Conservation (phyloP, 805 yeast species). For the Candida wancherniae region DNA sequence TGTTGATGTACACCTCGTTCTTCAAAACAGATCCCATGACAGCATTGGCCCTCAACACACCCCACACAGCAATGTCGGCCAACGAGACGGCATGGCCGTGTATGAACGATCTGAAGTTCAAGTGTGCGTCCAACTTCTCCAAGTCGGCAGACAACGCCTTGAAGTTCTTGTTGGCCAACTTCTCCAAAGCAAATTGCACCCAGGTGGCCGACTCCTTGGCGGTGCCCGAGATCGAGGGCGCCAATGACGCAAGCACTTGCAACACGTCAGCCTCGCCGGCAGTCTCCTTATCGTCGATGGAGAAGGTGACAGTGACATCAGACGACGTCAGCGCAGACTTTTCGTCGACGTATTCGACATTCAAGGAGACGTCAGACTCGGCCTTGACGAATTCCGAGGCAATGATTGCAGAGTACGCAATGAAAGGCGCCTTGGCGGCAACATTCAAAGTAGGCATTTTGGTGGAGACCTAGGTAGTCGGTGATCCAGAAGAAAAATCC, state of each 20-base stretch:
- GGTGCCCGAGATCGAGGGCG: slow-evolving; percentile 39
- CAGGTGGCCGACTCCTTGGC: slow-evolving; percentile 41
- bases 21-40: slow-evolving; percentile 88
- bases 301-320: slow-evolving; percentile 41
- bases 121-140: slow-evolving; percentile 74
- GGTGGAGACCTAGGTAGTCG: slow-evolving; percentile 1
- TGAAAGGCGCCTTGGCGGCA: slow-evolving; percentile 82
- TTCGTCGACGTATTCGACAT: slow-evolving; percentile 67
- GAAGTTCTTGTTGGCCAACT: slow-evolving; percentile 79
- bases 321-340: slow-evolving; percentile 47
- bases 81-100: slow-evolving; percentile 61
- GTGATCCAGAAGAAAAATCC: slow-evolving; percentile 1
- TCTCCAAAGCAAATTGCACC: slow-evolving; percentile 62
- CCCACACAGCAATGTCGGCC: slow-evolving; percentile 91
- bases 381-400: slow-evolving; percentile 73
- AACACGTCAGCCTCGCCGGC: slow-evolving; percentile 44
- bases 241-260: slow-evolving; percentile 45
- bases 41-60: slow-evolving; percentile 87
- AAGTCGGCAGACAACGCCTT: slow-evolving; percentile 73
- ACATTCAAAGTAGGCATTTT: slow-evolving; percentile 51
- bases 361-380: slow-evolving; percentile 44
- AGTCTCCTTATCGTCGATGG: slow-evolving; percentile 39
- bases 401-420: slow-evolving; percentile 73
- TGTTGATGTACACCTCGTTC: slow-evolving; percentile 75
- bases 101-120: slow-evolving; percentile 79